Evolutionary conservation across 2,329 filamentous ascomycete species (phyloP).

Genomic region (Talaromyces marneffei): DNA sequence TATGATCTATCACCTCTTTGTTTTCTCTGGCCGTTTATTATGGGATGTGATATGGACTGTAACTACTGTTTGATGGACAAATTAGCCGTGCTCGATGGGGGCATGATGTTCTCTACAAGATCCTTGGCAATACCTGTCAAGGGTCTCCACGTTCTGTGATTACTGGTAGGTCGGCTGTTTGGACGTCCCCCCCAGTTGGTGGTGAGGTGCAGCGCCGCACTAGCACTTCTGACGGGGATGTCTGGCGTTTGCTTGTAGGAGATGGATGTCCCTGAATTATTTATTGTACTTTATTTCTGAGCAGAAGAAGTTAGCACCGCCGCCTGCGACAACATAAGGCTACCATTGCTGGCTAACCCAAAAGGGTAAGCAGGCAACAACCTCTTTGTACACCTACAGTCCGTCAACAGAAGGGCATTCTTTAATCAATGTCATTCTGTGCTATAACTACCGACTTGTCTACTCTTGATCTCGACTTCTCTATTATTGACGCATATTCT

Average conservation of each 20-base stretch:
- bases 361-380: conserved; percentile 2
- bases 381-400: not conserved
- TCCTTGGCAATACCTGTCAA: not conserved
- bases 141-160: not conserved
- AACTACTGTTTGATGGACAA: not conserved
- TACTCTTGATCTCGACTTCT: not conserved
- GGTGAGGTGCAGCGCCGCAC: not conserved
- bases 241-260: not conserved
- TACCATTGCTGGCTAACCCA: not conserved
- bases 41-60: not conserved
- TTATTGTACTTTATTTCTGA: not conserved
- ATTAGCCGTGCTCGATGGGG: not conserved
- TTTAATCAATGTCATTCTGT: not conserved
- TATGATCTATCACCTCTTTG: not conserved
- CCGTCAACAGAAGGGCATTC: not conserved
- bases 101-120: not conserved
- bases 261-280: not conserved
- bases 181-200: not conserved
- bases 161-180: not conserved
- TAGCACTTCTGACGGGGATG: not conserved
- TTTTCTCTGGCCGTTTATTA: not conserved
- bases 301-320: not conserved
- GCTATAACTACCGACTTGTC: not conserved
- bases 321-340: not conserved
- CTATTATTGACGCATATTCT: not conserved